Evolutionary conservation across 768 basidiomycete species (phyloP), one percentile per base, ranked within the genome.

Genomic region (Trametes maxima): DNA sequence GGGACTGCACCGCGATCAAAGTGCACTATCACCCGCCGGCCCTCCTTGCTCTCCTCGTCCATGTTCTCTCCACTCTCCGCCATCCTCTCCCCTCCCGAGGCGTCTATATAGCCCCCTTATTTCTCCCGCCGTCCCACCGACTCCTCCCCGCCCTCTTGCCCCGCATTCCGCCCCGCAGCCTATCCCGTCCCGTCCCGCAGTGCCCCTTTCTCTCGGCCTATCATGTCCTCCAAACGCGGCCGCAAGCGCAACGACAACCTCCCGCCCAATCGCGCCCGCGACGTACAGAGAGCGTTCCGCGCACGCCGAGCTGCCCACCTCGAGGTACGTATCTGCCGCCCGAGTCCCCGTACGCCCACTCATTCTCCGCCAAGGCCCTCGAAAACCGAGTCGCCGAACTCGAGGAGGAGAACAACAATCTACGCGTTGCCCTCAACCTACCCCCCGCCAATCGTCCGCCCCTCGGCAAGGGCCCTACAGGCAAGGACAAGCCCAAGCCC

Each of bases 231-330:
- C 64, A 94, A 92, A 77, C 87, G 92, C 69, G 92, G 92, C 63
- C 84, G 92, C 69, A 93, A 93, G 70, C 80, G 91, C 72, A 89
- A 90, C 74, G 87, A 90, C 74, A 87, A 84, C 69, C 83, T 90
- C 47, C 88, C 89, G 60, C 88, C 88, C 4, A 89, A 89, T 68
- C 85, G 92, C 64, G 92, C 93, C 28, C 79, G 94, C 59, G 94
- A 95, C 69, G 91, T 94, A 17, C 93, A 95, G 72, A 78, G 93
- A 70, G 93, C 92, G 10, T 95, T 95, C 78, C 83, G 93, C 64
- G 94, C 93, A 36, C 80, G 94, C 65, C 85, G 93, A 67, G 92
- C 92, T 63, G 92, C 92, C 58, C 93, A 95, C 74, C 81, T 95
- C 56, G 84, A 89, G 79, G 90, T 91, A 64, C 67, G 78, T 75